Percentiles rank a stretch among this genome's conserved stretches.
Evolutionary conservation across 306 rosid genomes (phyloP).

Genomic region (Elaeagnus macrophylla): DNA sequence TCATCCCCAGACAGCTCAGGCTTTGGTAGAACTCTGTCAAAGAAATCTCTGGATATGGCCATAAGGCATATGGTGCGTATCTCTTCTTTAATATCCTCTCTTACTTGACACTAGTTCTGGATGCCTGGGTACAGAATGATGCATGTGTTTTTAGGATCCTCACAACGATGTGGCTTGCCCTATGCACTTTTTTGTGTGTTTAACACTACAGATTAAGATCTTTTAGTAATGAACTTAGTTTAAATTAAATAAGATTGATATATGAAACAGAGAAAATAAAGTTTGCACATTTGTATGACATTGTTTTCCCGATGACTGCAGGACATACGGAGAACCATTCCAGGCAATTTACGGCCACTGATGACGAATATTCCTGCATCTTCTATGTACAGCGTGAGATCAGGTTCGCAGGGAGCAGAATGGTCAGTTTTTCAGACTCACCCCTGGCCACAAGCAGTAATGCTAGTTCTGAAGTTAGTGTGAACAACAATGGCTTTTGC

Average conservation of each 20-base stretch:
- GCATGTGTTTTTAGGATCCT: too few relatives aligned
- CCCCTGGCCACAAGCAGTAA: slow-evolving; percentile 94
- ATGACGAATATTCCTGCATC: slow-evolving; percentile 98
- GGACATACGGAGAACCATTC: slow-evolving; percentile 91
- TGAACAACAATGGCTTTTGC: slow-evolving; percentile 80
- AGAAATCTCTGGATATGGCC: slow-evolving; percentile 97
- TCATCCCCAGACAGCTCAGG: slow-evolving; percentile 88
- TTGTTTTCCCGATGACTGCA: slow-evolving; percentile 23
- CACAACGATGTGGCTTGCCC: too few relatives aligned
- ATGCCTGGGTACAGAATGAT: too few relatives aligned
- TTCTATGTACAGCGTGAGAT: slow-evolving; percentile 87
- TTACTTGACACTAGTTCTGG: too few relatives aligned
- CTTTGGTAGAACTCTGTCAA: slow-evolving; percentile 85
- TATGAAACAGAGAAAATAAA: neutral
- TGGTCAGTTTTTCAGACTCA: slow-evolving; percentile 72
- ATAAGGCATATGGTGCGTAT: slow-evolving; percentile 83
- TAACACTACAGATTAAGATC: too few relatives aligned
- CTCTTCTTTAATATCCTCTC: neutral
- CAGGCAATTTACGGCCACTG: slow-evolving; percentile 76
- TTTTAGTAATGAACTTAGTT: too few relatives aligned
- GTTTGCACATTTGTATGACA: neutral
- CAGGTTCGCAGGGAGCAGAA: slow-evolving; percentile 79
- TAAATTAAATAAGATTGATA: neutral
- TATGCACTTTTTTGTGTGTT: too few relatives aligned
- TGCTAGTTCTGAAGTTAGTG: slow-evolving; percentile 89